phyloP scores from a whole-genome alignment of 345 rosid species.

The Ceriops zippeliana region DNA sequence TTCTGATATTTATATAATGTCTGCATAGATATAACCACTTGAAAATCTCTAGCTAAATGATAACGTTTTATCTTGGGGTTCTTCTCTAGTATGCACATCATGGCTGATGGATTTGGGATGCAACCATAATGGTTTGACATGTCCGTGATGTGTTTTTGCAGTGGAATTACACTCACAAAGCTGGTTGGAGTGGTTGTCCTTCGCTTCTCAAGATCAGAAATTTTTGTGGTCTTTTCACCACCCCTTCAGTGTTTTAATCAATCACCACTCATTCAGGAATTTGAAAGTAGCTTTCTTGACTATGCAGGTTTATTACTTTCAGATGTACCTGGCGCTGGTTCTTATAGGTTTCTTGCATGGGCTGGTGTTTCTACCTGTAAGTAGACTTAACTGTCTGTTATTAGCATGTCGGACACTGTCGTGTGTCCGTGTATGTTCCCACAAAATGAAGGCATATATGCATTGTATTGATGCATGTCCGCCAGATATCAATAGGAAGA shows the following conservation, averaged over 20 bases:
- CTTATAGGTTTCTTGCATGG: slow-evolving; percentile 87
- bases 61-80: too few relatives aligned
- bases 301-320: slow-evolving; percentile 91
- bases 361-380: slow-evolving; percentile 86
- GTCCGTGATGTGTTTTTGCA: slow-evolving; percentile 25
- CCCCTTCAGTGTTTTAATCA: slow-evolving; percentile 14
- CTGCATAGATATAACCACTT: too few relatives aligned
- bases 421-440: too few relatives aligned
- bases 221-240: slow-evolving; percentile 66
- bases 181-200: slow-evolving; percentile 89
- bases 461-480: too few relatives aligned
- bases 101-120: too few relatives aligned
- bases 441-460: too few relatives aligned
- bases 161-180: slow-evolving; percentile 92
- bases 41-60: too few relatives aligned
- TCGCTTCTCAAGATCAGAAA: slow-evolving; percentile 77
- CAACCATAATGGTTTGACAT: too few relatives aligned
- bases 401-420: neutral
- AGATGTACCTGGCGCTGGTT: slow-evolving; percentile 89
- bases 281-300: slow-evolving; percentile 1
- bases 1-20: too few relatives aligned
- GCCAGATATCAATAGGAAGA: too few relatives aligned
- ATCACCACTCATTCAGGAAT: neutral
- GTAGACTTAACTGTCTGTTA: slow-evolving; percentile 22
- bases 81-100: too few relatives aligned